Conservation (phyloP, 31 red algal genomes). For the Bonnemaisonia californica region DNA sequence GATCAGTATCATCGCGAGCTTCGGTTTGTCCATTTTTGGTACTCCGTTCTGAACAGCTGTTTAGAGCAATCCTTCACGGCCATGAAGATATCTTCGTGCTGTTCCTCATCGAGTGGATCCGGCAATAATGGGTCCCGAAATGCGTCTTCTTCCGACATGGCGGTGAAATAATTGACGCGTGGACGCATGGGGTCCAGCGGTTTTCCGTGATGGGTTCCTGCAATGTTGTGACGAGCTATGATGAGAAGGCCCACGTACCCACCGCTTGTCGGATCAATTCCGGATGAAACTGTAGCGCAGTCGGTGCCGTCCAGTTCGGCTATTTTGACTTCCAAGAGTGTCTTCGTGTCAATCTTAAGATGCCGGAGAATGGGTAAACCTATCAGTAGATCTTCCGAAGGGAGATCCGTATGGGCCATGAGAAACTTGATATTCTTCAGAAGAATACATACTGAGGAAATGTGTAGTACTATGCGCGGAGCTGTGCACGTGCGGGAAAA, state of each 20-base stretch:
- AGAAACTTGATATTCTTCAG: constrained; percentile 9
- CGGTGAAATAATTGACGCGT: no score
- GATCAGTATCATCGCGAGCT: background rate
- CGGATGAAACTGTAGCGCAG: no score
- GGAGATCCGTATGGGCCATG: background rate
- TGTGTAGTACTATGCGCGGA: background rate
- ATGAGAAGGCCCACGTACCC: no score
- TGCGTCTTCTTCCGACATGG: constrained; percentile 24
- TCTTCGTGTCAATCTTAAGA: constrained; percentile 10
- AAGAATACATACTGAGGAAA: background rate
- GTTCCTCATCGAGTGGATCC: constrained; percentile 14
- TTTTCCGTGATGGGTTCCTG: no score
- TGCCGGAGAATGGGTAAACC: constrained; percentile 10
- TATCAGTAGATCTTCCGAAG: constrained; percentile 14
- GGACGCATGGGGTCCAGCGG: no score
- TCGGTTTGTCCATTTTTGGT: background rate
- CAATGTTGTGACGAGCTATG: no score
- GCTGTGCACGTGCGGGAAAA: constrained; percentile 7
- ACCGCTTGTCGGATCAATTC: no score
- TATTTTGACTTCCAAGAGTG: constrained; percentile 31
- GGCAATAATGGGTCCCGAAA: constrained; percentile 14
- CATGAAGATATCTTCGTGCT: constrained; percentile 13
- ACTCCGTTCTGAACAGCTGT: constrained; percentile 23
- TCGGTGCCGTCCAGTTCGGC: no score
- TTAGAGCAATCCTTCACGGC: constrained; percentile 11